Percentiles rank a stretch among this genome's conserved stretches.
phyloP scores from a whole-genome alignment of 2,329 filamentous ascomycete genomes.

The Xylariaceae sp. region DNA sequence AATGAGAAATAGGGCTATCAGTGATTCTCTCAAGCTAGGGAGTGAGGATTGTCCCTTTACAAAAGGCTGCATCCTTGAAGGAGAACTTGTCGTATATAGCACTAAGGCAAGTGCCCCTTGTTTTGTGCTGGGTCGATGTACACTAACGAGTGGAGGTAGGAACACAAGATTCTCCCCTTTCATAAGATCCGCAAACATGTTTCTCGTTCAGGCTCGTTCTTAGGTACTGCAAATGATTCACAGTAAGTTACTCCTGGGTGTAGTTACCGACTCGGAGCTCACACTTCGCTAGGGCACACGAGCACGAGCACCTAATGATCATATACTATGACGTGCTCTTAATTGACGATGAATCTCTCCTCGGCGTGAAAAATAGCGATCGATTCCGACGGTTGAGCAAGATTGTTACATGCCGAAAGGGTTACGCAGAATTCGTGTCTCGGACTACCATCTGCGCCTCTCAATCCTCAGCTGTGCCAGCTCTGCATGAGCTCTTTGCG shows the following conservation, averaged over 20 bases:
- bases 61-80: conserved; percentile 77
- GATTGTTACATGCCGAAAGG: conserved; percentile 59
- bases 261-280: not conserved
- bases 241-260: conserved; percentile 52
- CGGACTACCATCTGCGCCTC: conserved; percentile 69
- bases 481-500: conserved; percentile 70
- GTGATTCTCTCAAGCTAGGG: conserved; percentile 69
- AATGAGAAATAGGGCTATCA: conserved; percentile 55
- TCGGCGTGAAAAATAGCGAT: conserved; percentile 61
- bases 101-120: conserved; percentile 54
- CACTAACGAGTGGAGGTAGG: conserved; percentile 39
- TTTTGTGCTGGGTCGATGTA: not conserved
- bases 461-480: conserved; percentile 58
- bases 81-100: conserved; percentile 81
- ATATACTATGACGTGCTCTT: conserved; percentile 66
- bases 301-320: conserved; percentile 65
- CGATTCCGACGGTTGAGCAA: conserved; percentile 65
- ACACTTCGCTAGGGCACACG: conserved; percentile 50
- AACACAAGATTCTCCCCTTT: conserved; percentile 73
- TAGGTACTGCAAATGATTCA: conserved; percentile 74
- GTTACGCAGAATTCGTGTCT: conserved; percentile 69
- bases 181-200: conserved; percentile 85
- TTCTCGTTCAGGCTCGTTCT: conserved; percentile 70
- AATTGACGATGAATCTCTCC: conserved; percentile 59
- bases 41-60: conserved; percentile 63